These are phyloP conservation scores for Kingdonia uniflora DNA, from an alignment of 164 flowering plant genomes.

Conservation along the genomic window DNA sequence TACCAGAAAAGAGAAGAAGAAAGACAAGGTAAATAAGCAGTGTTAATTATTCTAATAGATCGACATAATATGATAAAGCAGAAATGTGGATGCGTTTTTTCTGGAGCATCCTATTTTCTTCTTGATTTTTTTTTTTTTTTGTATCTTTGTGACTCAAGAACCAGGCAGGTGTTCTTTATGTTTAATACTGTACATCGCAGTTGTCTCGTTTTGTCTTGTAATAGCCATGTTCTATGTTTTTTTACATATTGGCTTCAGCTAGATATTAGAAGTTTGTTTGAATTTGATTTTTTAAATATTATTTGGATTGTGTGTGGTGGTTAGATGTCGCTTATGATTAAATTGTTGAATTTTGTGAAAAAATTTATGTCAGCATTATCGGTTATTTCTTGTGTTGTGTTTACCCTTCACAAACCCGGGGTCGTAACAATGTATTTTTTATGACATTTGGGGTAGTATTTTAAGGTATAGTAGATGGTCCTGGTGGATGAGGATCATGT, in stretches of 20 bases:
- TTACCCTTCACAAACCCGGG: no score
- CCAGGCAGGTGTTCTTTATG: background rate
- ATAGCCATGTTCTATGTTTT: background rate
- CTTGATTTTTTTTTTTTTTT: slow-evolving; percentile 7
- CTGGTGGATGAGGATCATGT: background rate
- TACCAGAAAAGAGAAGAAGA: background rate
- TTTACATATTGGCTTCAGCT: background rate
- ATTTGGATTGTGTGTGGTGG: background rate
- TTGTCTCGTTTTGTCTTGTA: slow-evolving; percentile 1
- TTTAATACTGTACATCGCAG: slow-evolving; percentile 22
- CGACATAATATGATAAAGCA: slow-evolving; percentile 13
- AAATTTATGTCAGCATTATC: background rate
- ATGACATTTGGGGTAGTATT: background rate
- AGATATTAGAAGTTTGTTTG: background rate
- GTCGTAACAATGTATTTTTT: no score
- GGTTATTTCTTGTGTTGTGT: no score
- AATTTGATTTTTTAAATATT: background rate
- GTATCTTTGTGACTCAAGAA: slow-evolving; percentile 8
- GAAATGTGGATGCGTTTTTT: slow-evolving; percentile 60
- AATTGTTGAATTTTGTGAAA: background rate
- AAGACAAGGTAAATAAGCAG: slow-evolving; percentile 6
- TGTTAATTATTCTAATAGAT: slow-evolving; percentile 2
- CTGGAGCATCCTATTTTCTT: slow-evolving; percentile 54
- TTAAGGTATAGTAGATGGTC: background rate
- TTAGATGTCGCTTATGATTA: background rate